phyloP scores from a whole-genome alignment of 2,329 filamentous ascomycete species.

The Sclerotinia glacialis region DNA sequence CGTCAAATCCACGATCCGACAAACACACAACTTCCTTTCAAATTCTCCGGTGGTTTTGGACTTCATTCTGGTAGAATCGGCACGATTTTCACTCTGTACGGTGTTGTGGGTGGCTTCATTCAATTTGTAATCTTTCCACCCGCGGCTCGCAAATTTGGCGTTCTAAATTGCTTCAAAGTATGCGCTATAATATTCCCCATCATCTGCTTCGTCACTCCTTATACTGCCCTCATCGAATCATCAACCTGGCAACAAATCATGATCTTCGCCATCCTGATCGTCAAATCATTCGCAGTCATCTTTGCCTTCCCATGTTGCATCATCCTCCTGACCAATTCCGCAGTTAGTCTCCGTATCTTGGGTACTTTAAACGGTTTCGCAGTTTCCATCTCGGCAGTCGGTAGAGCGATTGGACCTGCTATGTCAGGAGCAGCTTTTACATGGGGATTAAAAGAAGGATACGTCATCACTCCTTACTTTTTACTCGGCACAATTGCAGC shows the following conservation, averaged over 20 bases:
- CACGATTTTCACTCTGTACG: constrained; percentile 80
- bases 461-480: constrained; percentile 80
- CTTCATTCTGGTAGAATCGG: constrained; percentile 72
- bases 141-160: constrained; percentile 68
- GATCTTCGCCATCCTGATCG: constrained; percentile 66
- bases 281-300: constrained; percentile 74
- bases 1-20: constrained; percentile 51
- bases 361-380: constrained; percentile 90
- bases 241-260: constrained; percentile 51
- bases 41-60: constrained; percentile 81
- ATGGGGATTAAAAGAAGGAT: constrained; percentile 71
- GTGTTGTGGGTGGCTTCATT: constrained; percentile 71
- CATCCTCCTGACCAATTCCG: constrained; percentile 87
- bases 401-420: constrained; percentile 75
- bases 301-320: constrained; percentile 87
- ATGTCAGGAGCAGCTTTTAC: constrained; percentile 70
- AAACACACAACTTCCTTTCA: constrained; percentile 67
- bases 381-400: constrained; percentile 77
- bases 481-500: constrained; percentile 62
- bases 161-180: constrained; percentile 69
- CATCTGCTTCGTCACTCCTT: constrained; percentile 78
- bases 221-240: constrained; percentile 62
- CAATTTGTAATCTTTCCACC: constrained; percentile 88
- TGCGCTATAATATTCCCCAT: constrained; percentile 68
- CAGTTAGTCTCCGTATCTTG: constrained; percentile 69